Evolutionary conservation across 2,329 filamentous ascomycete genomes (phyloP).

Genomic region (Chalara sp.): DNA sequence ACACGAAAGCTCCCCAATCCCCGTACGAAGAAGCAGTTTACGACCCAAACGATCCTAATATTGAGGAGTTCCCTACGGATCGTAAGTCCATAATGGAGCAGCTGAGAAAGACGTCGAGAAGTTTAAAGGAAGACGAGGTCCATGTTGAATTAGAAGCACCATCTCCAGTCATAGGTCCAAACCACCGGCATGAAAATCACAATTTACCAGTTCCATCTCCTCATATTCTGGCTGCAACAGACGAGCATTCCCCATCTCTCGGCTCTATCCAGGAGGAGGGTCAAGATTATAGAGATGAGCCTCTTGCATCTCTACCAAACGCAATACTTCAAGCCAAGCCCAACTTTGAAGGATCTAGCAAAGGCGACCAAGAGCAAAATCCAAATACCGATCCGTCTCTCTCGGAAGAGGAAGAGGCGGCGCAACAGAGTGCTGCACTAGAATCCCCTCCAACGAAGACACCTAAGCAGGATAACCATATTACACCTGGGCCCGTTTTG

Average conservation of each 20-base stretch:
- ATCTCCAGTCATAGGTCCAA: slow-evolving; percentile 15
- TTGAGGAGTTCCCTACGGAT: slow-evolving; percentile 23
- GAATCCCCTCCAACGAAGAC: neutral
- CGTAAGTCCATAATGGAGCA: slow-evolving; percentile 19
- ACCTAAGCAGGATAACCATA: neutral
- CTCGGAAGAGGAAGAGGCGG: neutral
- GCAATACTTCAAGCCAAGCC: no score
- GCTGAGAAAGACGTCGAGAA: slow-evolving; percentile 16
- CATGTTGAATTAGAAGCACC: slow-evolving; percentile 11
- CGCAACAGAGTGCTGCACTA: neutral
- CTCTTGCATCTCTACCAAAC: neutral
- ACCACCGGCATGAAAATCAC: slow-evolving; percentile 1
- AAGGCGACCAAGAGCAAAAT: no score
- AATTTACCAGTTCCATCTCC: slow-evolving; percentile 8
- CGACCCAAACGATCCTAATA: slow-evolving; percentile 22
- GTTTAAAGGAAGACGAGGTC: slow-evolving; percentile 17
- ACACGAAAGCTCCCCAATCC: slow-evolving; percentile 1
- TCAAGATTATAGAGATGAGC: slow-evolving; percentile 9
- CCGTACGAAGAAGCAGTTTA: slow-evolving; percentile 5
- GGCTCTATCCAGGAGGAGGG: slow-evolving; percentile 19
- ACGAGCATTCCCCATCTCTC: slow-evolving; percentile 17
- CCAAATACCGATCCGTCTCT: neutral
- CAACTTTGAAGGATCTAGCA: no score
- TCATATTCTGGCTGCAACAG: slow-evolving; percentile 2
- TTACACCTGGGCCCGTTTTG: neutral